Percentiles rank a stretch among this genome's conserved stretches.
These are phyloP conservation scores for Leavenworthia alabamica DNA, from an alignment of 345 rosid species.

Conservation along the genomic window DNA sequence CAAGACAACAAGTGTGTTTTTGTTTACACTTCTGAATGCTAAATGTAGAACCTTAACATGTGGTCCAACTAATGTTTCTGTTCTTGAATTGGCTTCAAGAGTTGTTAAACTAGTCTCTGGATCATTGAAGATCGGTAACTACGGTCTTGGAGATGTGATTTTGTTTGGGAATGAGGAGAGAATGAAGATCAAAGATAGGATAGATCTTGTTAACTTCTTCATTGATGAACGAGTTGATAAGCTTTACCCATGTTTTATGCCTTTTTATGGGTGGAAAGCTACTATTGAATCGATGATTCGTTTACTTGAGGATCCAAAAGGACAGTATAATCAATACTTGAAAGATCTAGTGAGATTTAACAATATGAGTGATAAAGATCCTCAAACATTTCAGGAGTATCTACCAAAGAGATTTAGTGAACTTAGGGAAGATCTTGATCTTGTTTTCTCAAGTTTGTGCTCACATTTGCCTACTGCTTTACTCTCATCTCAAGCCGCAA, in stretches of 20 bases:
- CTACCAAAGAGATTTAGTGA: slow-evolving; percentile 18
- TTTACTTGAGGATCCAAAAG: slow-evolving; percentile 22
- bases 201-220: slow-evolving; percentile 31
- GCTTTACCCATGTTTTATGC: slow-evolving; percentile 30
- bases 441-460: slow-evolving; percentile 25
- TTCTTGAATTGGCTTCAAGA: slow-evolving; percentile 36
- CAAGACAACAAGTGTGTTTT: slow-evolving; percentile 31
- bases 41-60: slow-evolving; percentile 41
- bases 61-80: slow-evolving; percentile 43
- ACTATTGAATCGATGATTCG: slow-evolving; percentile 20
- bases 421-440: slow-evolving; percentile 8
- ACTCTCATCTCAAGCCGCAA: slow-evolving; percentile 25
- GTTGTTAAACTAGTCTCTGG: slow-evolving; percentile 20
- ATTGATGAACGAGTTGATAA: slow-evolving; percentile 36
- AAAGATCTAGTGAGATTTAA: not conserved
- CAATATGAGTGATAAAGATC: not conserved
- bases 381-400: slow-evolving; percentile 18
- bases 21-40: slow-evolving; percentile 26
- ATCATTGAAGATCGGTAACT: slow-evolving; percentile 23
- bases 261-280: slow-evolving; percentile 31
- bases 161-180: slow-evolving; percentile 35
- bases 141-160: slow-evolving; percentile 37
- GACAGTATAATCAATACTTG: slow-evolving; percentile 15
- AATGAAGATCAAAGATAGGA: slow-evolving; percentile 30
- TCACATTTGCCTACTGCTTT: slow-evolving; percentile 35